Evolutionary conservation across 441 rosid genomes (phyloP).

Genomic region (Pelargonium citronellum): DNA sequence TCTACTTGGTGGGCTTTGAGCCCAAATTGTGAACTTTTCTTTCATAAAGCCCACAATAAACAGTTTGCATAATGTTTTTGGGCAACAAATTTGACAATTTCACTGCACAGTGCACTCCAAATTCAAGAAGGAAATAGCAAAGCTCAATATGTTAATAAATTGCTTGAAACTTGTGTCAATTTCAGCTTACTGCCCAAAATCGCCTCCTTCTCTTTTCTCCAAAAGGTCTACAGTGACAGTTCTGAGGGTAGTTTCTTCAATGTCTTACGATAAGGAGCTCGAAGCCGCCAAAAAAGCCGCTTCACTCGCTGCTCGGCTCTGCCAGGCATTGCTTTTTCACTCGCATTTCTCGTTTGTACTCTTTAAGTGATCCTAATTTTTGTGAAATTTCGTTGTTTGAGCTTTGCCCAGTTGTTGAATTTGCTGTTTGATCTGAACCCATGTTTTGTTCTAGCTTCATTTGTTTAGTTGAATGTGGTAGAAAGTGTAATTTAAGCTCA

Average conservation of each 20-base stretch:
- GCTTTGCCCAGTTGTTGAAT: constrained; percentile 1
- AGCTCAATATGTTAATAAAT: too few species aligned
- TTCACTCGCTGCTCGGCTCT: constrained; percentile 80
- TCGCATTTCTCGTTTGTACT: neutral
- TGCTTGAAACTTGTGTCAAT: neutral
- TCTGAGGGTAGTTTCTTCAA: constrained; percentile 21
- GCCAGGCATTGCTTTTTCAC: constrained; percentile 45
- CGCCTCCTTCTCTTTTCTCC: constrained; percentile 6
- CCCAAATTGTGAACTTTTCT: neutral
- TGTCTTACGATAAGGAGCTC: constrained; percentile 72
- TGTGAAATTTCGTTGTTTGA: constrained; percentile 10
- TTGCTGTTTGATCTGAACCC: constrained; percentile 7
- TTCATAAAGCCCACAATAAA: too few species aligned
- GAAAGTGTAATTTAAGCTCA: neutral
- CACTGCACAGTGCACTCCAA: too few species aligned
- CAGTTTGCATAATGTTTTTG: too few species aligned
- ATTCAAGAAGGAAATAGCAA: too few species aligned
- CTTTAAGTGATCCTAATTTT: neutral
- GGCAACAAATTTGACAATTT: too few species aligned
- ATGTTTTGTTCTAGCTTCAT: neutral
- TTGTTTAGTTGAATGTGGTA: neutral
- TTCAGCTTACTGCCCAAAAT: constrained; percentile 4
- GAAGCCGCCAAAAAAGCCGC: constrained; percentile 85
- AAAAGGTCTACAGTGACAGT: constrained; percentile 20
- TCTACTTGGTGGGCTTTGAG: neutral